phyloP scores from a whole-genome alignment of 2,329 filamentous ascomycete genomes.

The Paecilomyces sp. region DNA sequence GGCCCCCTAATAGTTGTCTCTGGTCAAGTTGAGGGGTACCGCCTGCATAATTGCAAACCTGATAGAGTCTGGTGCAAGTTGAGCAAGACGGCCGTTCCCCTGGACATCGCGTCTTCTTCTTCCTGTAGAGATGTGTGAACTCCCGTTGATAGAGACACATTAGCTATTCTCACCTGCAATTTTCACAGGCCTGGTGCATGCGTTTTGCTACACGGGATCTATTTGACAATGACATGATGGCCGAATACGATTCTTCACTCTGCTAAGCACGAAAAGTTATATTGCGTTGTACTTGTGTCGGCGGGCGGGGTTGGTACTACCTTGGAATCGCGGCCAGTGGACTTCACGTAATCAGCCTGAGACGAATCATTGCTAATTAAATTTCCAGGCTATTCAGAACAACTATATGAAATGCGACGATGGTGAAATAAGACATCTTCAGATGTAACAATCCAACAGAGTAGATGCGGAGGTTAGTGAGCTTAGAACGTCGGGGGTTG shows the following conservation, averaged over 20 bases:
- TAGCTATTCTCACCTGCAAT: conserved; percentile 10
- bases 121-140: conserved; percentile 4
- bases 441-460: background rate
- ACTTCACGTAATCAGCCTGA: background rate
- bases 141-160: background rate
- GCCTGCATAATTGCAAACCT: conserved; percentile 9
- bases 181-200: conserved; percentile 7
- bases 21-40: background rate
- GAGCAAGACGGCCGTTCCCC: conserved; percentile 15
- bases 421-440: background rate
- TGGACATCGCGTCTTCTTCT: conserved; percentile 15
- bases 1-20: background rate
- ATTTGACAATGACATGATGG: conserved; percentile 5
- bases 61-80: conserved; percentile 12
- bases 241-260: background rate
- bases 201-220: conserved; percentile 2
- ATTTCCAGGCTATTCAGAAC: background rate
- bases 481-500: background rate
- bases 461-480: background rate
- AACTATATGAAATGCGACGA: background rate
- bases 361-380: background rate
- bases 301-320: background rate
- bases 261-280: background rate
- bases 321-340: background rate
- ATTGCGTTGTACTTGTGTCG: background rate